A percentile compares a stretch with the other conserved stretches of the same genome.
These are phyloP conservation scores for Diaporthe helianthi DNA, from an alignment of 2,329 filamentous ascomycete species.

Conservation along the genomic window DNA sequence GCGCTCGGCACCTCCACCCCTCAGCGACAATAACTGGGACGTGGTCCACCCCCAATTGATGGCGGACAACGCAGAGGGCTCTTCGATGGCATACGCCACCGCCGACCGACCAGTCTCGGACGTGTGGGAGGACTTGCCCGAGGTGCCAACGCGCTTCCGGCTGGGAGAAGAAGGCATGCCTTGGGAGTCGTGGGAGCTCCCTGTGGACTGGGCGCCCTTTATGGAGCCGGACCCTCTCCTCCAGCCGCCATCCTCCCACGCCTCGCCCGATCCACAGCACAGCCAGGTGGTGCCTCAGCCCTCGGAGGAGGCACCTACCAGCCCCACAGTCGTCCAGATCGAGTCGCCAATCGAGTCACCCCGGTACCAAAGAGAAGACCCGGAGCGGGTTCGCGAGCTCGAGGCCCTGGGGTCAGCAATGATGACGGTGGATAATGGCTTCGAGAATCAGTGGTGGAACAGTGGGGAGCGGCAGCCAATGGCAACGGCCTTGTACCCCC, in stretches of 20 bases:
- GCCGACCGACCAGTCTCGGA: slow-evolving; percentile 37
- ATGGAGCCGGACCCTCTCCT: slow-evolving; percentile 41
- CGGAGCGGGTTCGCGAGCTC: slow-evolving; percentile 49
- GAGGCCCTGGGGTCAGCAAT: slow-evolving; percentile 59
- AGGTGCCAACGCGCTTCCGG: slow-evolving; percentile 47
- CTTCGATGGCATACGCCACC: slow-evolving; percentile 35
- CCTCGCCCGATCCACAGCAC: slow-evolving; percentile 16
- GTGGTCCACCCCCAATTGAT: slow-evolving; percentile 42
- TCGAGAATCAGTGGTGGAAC: slow-evolving; percentile 66
- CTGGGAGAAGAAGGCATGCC: slow-evolving; percentile 57
- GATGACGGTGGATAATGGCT: slow-evolving; percentile 65
- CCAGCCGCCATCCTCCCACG: slow-evolving; percentile 35
- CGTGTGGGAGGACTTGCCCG: slow-evolving; percentile 53
- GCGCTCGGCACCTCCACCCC: slow-evolving; percentile 56
- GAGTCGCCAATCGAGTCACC: slow-evolving; percentile 39
- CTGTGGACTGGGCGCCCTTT: slow-evolving; percentile 41
- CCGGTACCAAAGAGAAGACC: slow-evolving; percentile 42
- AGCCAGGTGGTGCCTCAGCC: not conserved
- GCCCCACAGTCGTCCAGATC: slow-evolving; percentile 37
- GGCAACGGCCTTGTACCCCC: slow-evolving; percentile 36
- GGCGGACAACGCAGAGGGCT: slow-evolving; percentile 41
- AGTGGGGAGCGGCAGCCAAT: slow-evolving; percentile 49
- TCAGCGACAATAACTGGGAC: slow-evolving; percentile 57
- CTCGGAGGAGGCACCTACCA: slow-evolving; percentile 26
- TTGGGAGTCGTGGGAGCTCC: slow-evolving; percentile 51